Evolutionary conservation across 805 yeast genomes (phyloP), one percentile per base, ranked within the genome.

Genomic region (Wickerhamomyces bovis): DNA sequence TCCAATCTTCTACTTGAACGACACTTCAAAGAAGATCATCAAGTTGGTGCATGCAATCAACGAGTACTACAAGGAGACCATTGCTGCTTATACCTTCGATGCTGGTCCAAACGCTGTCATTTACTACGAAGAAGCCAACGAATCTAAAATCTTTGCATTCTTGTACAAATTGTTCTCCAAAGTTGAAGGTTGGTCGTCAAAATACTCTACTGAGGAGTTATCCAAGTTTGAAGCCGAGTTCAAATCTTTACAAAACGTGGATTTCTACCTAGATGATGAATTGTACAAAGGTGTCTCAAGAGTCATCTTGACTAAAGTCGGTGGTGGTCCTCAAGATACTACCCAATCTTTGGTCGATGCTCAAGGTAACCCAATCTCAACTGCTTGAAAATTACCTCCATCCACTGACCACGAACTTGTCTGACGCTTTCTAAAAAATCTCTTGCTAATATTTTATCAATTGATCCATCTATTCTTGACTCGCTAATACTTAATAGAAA

Each of bases 21-120:
- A 92, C 64, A 86, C 94, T 8, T 89, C 97, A 6, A 85, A 85
- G 57, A 81, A 80, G 45, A 78, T 89, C 59, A 84, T 90, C 53
- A 85, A 84, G 56, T 71, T 87, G 43, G 77, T 89, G 42, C 95
- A 94, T 66, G 70, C 74, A 46, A 78, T 94, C 63, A 94, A 94
- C 62, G 82, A 76, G 53, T 66, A 65, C 49, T 69, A 66, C 50
- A 56, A 58, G 20, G 72, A 77, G 59, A 75, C 76, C 12, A 75
- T 92, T 46, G 99, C 96, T 12, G 98, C 98, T 35, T 94, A 94
- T 68, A 94, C 99, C 2, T 94, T 85, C 62, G 99, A 94, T 67
- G 99, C 99, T 28, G 99, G 99, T 63, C 99, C 99, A 67, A 94
- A 94, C 68, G 96, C 97, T 19, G 99, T 94, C 40, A 77, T 94